Evolutionary conservation across 1,284 basidiomycete genomes (phyloP).

Genomic region (Pyrrhoderma lamaoense): DNA sequence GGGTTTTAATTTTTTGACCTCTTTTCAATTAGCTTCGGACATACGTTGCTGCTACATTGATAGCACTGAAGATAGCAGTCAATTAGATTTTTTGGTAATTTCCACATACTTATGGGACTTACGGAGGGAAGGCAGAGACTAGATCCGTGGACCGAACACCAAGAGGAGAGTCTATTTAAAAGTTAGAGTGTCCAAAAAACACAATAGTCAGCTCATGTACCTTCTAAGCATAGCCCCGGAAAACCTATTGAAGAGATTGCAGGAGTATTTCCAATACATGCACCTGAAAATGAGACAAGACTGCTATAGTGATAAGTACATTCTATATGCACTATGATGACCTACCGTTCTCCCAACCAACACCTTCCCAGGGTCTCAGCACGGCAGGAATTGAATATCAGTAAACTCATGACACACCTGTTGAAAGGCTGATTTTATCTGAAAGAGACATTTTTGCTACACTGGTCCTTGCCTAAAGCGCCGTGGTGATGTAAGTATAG

Average conservation of each 20-base stretch:
- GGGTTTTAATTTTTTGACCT: neutral
- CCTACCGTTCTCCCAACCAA: constrained; percentile 9
- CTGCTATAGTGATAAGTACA: too few species aligned
- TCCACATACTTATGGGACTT: constrained; percentile 19
- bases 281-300: constrained; percentile 29
- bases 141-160: constrained; percentile 59
- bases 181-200: neutral
- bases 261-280: constrained; percentile 64
- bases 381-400: neutral
- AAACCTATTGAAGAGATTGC: constrained; percentile 55
- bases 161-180: constrained; percentile 39
- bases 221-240: constrained; percentile 62
- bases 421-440: constrained; percentile 51
- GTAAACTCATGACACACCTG: constrained; percentile 29
- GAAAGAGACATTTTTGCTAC: constrained; percentile 41
- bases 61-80: constrained; percentile 31
- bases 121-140: constrained; percentile 67
- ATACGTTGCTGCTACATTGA: constrained; percentile 63
- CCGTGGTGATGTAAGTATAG: neutral
- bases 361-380: neutral
- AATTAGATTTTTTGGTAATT: neutral
- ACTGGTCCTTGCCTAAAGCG: constrained; percentile 39
- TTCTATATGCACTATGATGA: neutral
- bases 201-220: constrained; percentile 23
- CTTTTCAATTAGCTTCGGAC: constrained; percentile 16